Base-by-base conservation (phyloP, 2,329 filamentous ascomycete species). In the Ambrosiella cleistominuta region DNA sequence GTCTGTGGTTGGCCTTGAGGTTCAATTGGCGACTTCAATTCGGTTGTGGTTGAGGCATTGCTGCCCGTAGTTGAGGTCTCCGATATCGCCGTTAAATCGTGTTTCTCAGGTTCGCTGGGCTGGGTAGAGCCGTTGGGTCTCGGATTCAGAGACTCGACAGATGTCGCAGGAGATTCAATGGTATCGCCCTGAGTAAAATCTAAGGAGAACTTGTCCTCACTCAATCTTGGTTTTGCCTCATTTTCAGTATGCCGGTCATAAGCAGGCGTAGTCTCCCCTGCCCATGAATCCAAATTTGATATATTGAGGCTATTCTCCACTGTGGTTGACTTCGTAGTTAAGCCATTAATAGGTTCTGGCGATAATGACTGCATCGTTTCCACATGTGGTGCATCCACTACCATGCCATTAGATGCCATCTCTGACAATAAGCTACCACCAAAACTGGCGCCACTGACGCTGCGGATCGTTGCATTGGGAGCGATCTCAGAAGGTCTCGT, bases 271-370 rank as follows among this genome's bases (percentile, higher is more conserved):
- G 37, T 51, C 7, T 49, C 38, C 8, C 50, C 59, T 54, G 59
- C 56, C 59, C 59, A 58, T 37, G 59, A 52, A 55, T 58, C 59
- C 44, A 58, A 35, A 12, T 37, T 19, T 19, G 47, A 51, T 15
- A 35, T 51, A 9, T 11, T 51, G 17, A 51, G 17, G 47, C 17
- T 35, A n/a, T 36, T 51, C 9, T 51, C 19, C 17, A 19, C 47
- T 11, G 27, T 35, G 1, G 5, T 15, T n/a, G 47, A 27, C 17
- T 7, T 27, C 7, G 35, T 27, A 35, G 12, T 36, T 35, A 9
- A 27, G 47, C 13, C 4, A 19, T 51, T 19, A 8, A n/a, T 27
- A 5, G 8, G 47, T 19, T n/a, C 47, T 35, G 12, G 27, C 7
- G 19, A 51, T 19, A n/a, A 27, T 19, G 6, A n/a, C 39, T 12